Percentiles rank a stretch among this genome's conserved stretches.
Conservation (phyloP, 2,329 filamentous ascomycete species). For the Aphanoascus verrucosus region DNA sequence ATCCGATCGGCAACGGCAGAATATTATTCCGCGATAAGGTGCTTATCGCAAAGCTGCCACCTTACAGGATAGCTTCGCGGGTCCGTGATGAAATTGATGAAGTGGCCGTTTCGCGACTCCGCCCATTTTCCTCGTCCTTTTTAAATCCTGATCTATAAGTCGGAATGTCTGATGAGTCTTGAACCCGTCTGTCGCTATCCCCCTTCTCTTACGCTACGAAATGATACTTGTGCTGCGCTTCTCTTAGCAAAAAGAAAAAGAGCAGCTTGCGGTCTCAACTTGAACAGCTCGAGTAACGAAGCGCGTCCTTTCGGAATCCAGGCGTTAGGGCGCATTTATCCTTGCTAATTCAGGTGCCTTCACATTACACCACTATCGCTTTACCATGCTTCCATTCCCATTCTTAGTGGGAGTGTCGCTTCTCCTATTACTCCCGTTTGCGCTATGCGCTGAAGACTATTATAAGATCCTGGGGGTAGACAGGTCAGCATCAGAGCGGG, state of each 20-base stretch:
- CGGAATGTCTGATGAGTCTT: neutral
- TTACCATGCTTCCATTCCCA: conserved; percentile 27
- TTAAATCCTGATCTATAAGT: neutral
- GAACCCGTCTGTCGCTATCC: neutral
- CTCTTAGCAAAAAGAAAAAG: neutral
- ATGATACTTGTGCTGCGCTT: conserved; percentile 4
- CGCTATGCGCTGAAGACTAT: conserved; percentile 37
- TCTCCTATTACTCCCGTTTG: conserved; percentile 29
- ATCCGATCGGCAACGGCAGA: neutral
- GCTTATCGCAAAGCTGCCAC: conserved; percentile 10
- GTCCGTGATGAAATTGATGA: neutral
- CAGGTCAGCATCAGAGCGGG: conserved; percentile 67
- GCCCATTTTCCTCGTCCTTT: neutral
- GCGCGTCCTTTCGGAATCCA: neutral
- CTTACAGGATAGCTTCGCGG: neutral
- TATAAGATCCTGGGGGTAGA: conserved; percentile 68
- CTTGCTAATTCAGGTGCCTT: neutral
- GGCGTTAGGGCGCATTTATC: neutral
- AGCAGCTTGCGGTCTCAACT: neutral
- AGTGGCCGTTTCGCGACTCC: neutral
- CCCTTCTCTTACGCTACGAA: neutral
- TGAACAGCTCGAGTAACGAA: neutral
- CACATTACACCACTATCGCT: neutral
- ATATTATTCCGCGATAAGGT: conserved; percentile 5
- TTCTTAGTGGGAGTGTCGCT: conserved; percentile 27